phyloP scores from a whole-genome alignment of 2,329 filamentous ascomycete genomes.

The Trichoderma sp. region DNA sequence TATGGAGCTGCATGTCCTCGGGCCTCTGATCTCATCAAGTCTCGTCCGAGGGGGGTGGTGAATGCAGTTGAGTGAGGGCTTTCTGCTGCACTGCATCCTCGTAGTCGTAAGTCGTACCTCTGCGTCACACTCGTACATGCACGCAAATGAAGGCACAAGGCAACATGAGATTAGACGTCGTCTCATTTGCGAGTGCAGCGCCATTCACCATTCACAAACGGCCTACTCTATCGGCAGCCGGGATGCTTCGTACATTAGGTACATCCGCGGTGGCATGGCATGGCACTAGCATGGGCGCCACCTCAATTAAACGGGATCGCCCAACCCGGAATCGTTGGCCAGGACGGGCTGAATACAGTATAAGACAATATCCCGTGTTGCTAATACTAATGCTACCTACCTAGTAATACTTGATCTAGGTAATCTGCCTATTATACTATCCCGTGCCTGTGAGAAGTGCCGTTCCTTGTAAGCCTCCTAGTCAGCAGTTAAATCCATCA shows the following conservation, averaged over 20 bases:
- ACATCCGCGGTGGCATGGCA: not conserved
- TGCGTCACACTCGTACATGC: not conserved
- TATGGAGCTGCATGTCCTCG: not conserved
- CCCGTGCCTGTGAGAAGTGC: not conserved
- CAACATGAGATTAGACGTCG: not conserved
- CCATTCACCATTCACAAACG: not conserved
- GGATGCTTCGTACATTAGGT: not conserved
- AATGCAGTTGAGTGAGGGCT: not conserved
- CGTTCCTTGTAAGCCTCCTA: not conserved
- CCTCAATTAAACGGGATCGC: constrained; percentile 15
- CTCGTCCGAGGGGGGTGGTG: not conserved
- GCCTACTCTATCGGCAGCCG: not conserved
- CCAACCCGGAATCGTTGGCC: constrained; percentile 11
- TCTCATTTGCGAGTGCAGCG: not conserved
- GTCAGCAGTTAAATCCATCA: not conserved
- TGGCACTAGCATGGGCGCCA: constrained; percentile 10
- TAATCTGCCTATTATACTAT: not conserved
- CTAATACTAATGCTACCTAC: not conserved
- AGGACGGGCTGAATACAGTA: not conserved
- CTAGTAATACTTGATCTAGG: not conserved
- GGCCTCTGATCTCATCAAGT: not conserved
- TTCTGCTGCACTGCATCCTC: not conserved
- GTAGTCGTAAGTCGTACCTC: not conserved
- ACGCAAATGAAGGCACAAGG: not conserved
- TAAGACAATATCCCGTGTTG: not conserved